Conservation (phyloP, 176 grass and related monocot species). For the Carex littledalei region DNA sequence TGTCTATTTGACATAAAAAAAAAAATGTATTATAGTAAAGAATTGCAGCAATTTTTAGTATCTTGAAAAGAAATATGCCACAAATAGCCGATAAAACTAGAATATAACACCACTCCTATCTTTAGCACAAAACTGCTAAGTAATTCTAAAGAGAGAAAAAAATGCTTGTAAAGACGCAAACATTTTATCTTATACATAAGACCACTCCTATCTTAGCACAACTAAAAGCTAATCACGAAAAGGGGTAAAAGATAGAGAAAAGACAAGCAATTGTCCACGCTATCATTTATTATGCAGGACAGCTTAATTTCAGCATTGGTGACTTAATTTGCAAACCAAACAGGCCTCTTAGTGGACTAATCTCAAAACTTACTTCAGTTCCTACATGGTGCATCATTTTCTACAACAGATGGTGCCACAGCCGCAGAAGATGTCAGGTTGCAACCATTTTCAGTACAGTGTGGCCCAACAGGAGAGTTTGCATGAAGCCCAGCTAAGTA, state of each 20-base stretch:
- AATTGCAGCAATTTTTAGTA: background rate
- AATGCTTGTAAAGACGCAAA: background rate
- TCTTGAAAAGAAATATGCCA: background rate
- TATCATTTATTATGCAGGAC: background rate
- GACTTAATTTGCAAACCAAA: background rate
- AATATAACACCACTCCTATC: background rate
- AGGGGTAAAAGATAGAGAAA: background rate
- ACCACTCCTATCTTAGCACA: background rate
- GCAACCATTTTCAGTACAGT: background rate
- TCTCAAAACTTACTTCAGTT: background rate
- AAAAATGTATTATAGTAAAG: background rate
- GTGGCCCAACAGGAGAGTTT: background rate
- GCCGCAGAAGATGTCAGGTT: background rate
- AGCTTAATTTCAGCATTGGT: background rate
- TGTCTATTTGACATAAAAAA: background rate
- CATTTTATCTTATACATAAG: background rate
- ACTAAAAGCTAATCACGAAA: background rate
- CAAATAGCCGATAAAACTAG: background rate
- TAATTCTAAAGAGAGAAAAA: background rate
- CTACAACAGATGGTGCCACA: background rate
- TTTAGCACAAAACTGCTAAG: background rate
- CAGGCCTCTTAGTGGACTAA: background rate
- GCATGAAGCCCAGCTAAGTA: background rate
- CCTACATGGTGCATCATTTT: background rate
- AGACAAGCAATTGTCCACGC: no score